These are phyloP conservation scores for Plasmodium chabaudi DNA, from an alignment of 169 alveolate species.

Conservation along the genomic window DNA sequence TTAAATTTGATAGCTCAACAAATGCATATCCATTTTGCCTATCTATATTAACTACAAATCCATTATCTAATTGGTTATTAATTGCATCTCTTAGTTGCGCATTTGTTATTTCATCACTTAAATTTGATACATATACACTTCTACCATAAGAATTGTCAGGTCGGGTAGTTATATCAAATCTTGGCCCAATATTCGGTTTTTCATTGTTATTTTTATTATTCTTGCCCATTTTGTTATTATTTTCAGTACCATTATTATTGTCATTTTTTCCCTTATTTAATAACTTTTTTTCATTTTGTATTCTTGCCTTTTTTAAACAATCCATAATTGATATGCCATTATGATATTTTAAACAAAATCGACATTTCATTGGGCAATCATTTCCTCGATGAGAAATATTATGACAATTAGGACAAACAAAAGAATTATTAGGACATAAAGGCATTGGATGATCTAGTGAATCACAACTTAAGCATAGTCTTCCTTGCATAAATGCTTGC, in stretches of 20 bases:
- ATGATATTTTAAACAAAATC: conserved; percentile 66
- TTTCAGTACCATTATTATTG: conserved; percentile 34
- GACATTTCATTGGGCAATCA: conserved; percentile 75
- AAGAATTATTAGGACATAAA: conserved; percentile 82
- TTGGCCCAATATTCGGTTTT: conserved; percentile 44
- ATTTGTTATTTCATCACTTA: conserved; percentile 70
- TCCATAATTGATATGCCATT: conserved; percentile 71
- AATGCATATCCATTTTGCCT: conserved; percentile 75
- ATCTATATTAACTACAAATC: conserved; percentile 69
- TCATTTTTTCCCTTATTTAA: conserved; percentile 45
- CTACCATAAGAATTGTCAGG: conserved; percentile 76
- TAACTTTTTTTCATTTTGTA: conserved; percentile 57
- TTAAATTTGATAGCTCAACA: conserved; percentile 64
- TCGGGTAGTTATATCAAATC: conserved; percentile 73
- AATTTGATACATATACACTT: conserved; percentile 72
- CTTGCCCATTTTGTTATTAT: conserved; percentile 23
- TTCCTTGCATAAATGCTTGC: conserved; percentile 80
- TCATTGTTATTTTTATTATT: conserved; percentile 27
- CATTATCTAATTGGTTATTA: conserved; percentile 56
- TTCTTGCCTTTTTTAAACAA: conserved; percentile 72
- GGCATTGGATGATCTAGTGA: conserved; percentile 83
- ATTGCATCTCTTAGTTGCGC: conserved; percentile 64
- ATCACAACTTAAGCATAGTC: conserved; percentile 84
- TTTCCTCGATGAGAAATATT: conserved; percentile 82
- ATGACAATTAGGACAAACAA: conserved; percentile 86